phyloP scores from a whole-genome alignment of 371 early-diverging fungal genomes.

The Umbelopsis sp. region DNA sequence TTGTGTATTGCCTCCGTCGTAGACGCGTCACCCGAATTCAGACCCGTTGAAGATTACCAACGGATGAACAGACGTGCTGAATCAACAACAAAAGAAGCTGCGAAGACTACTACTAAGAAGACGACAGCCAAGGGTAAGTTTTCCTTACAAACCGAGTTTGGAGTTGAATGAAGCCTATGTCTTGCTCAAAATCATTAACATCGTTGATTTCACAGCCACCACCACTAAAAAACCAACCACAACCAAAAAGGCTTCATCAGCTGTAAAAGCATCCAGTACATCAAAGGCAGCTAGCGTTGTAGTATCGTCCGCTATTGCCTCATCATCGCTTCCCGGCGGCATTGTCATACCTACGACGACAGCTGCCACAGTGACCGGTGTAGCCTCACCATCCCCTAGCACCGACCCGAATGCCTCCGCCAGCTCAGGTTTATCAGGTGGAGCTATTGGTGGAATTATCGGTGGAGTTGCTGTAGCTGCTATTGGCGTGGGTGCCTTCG shows the following conservation, averaged over 20 bases:
- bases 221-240: neutral
- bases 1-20: slow-evolving; percentile 6
- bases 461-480: slow-evolving; percentile 28
- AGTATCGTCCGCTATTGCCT: neutral
- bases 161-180: too few species aligned
- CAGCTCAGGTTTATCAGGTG: slow-evolving; percentile 34
- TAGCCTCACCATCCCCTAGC: neutral
- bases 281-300: neutral
- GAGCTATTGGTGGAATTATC: slow-evolving; percentile 38
- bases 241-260: neutral
- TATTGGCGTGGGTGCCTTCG: slow-evolving; percentile 28
- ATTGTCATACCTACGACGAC: neutral
- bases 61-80: neutral
- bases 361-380: neutral
- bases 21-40: neutral
- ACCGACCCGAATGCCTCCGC: neutral
- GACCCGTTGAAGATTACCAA: slow-evolving; percentile 10
- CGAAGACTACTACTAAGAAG: neutral
- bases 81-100: neutral
- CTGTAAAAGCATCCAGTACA: neutral
- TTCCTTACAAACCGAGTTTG: neutral
- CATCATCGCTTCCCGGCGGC: neutral
- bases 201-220: neutral
- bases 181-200: too few species aligned
- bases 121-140: slow-evolving; percentile 6